Base-by-base conservation (phyloP, 352 stramenopile species). In the Pythium aphanidermatum region DNA sequence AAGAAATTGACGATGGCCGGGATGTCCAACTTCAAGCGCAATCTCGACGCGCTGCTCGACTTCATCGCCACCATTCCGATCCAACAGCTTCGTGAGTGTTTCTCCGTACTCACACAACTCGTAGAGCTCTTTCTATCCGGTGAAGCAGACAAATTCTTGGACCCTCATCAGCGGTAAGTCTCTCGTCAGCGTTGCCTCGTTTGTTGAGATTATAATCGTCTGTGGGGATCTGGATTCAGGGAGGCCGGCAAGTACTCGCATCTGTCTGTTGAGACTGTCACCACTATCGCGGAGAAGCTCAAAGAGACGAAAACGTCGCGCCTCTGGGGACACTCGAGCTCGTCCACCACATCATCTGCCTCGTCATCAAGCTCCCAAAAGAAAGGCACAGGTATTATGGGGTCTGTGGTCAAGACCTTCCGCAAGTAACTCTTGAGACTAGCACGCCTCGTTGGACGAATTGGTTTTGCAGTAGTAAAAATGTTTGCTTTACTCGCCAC, bases 1-100 rank as follows among this genome's bases (percentile, higher is more conserved):
- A 83, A 83, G 41, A 84, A 83, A 41, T 38, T 88, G 13, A 91
- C 71, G 33, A 74, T 76, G 60, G 71, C 78, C 13, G 79, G 72
- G 2, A 63, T 91, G 28, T 63, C 74, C 32, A 88, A 83, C 41
- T 84, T 91, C 43, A 88, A 89, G 52, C 65, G 76, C 21, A 89
- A 86, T 42, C 39, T 91, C 25, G 71, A 91, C 38, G 74, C 79
- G 0, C 46, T 91, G 31, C 56, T 85, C 12, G 70, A 77, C 20
- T 88, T 82, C 32, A 70, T 86, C 36, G 68, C 63, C 17, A 71
- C 69, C 1, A 65, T 87, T 8, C 60, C 65, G 5, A 69, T 88
- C 30, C 54, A 65, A 11, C 79, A 91, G 37, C 41, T 88, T 9
- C 64, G 66, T 12, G 75, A 87, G 17, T 85, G 73, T 31, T 88